Conservation (phyloP, 352 stramenopile species). For the Phytophthora agathidicida region DNA sequence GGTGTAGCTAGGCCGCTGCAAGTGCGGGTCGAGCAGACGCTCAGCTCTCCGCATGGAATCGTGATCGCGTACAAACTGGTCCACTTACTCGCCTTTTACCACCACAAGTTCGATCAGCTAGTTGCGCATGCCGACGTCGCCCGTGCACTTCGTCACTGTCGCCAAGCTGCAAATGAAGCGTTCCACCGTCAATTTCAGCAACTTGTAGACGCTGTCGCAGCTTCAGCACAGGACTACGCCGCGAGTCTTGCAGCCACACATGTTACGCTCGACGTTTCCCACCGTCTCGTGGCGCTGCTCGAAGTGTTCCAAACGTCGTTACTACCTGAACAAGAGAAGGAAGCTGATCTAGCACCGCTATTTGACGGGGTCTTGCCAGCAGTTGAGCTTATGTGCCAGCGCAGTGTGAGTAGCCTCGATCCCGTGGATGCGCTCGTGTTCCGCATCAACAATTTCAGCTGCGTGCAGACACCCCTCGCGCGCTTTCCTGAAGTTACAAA, state of each 20-base stretch:
- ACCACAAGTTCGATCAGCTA: slow-evolving; percentile 60
- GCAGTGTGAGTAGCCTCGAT: slow-evolving; percentile 43
- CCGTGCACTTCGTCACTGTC: slow-evolving; percentile 44
- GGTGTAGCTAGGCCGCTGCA: slow-evolving; percentile 63
- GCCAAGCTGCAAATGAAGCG: slow-evolving; percentile 40
- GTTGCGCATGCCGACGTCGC: slow-evolving; percentile 43
- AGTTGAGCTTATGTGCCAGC: slow-evolving; percentile 56
- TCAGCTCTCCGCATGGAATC: slow-evolving; percentile 56
- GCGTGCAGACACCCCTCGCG: slow-evolving; percentile 50
- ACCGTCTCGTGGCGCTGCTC: slow-evolving; percentile 60
- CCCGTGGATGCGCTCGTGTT: slow-evolving; percentile 67
- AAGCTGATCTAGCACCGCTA: slow-evolving; percentile 54
- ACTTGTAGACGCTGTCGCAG: slow-evolving; percentile 50
- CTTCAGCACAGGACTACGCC: slow-evolving; percentile 63
- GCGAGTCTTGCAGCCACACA: slow-evolving; percentile 64
- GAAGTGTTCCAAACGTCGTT: slow-evolving; percentile 69
- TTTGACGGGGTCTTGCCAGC: slow-evolving; percentile 59
- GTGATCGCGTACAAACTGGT: slow-evolving; percentile 71
- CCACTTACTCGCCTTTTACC: slow-evolving; percentile 72
- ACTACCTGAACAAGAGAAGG: slow-evolving; percentile 54
- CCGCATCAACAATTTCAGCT: slow-evolving; percentile 77
- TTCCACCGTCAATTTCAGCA: slow-evolving; percentile 65
- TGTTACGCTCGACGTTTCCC: slow-evolving; percentile 56
- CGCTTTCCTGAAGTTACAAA: slow-evolving; percentile 48
- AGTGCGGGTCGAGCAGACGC: slow-evolving; percentile 70